Percentiles rank a stretch among this genome's conserved stretches.
Conservation (phyloP, 2,329 filamentous ascomycete genomes). For the Colletotrichum simmondsii region DNA sequence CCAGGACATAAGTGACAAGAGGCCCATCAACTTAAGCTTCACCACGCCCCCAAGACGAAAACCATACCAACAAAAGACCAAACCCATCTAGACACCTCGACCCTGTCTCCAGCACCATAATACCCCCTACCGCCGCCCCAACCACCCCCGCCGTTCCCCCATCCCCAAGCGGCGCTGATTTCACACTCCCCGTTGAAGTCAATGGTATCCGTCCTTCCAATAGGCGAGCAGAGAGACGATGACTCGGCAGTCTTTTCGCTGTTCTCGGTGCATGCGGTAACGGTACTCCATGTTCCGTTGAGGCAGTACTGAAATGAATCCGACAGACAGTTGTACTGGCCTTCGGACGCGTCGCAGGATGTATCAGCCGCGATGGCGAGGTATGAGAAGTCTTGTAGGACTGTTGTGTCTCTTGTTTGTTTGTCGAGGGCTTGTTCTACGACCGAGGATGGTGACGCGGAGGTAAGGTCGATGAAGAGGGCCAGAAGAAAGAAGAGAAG, state of each 20-base stretch:
- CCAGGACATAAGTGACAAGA: too few species aligned
- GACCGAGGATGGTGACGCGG: not conserved
- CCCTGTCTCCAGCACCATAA: conserved; percentile 11
- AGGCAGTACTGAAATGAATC: conserved; percentile 62
- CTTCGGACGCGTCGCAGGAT: conserved; percentile 55
- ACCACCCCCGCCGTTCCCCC: not conserved
- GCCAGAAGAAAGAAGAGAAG: not conserved
- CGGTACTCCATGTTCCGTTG: conserved; percentile 56
- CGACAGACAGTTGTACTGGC: conserved; percentile 66
- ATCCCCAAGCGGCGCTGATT: conserved; percentile 11
- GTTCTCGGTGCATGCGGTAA: conserved; percentile 2
- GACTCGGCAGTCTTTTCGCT: not conserved
- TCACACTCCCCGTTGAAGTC: conserved; percentile 26
- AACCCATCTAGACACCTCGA: conserved; percentile 13
- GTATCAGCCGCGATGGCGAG: conserved; percentile 48
- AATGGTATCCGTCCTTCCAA: conserved; percentile 24
- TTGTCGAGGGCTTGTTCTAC: not conserved
- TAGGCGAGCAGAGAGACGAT: not conserved
- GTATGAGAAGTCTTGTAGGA: conserved; percentile 10
- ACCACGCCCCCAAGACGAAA: conserved; percentile 4
- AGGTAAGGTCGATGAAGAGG: conserved; percentile 27
- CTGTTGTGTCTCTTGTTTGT: not conserved
- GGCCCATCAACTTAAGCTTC: not conserved
- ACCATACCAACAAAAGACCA: conserved; percentile 2
- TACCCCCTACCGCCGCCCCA: conserved; percentile 10